Evolutionary conservation across 2,329 filamentous ascomycete species (phyloP).

Genomic region (Pyrenophora seminiperda): DNA sequence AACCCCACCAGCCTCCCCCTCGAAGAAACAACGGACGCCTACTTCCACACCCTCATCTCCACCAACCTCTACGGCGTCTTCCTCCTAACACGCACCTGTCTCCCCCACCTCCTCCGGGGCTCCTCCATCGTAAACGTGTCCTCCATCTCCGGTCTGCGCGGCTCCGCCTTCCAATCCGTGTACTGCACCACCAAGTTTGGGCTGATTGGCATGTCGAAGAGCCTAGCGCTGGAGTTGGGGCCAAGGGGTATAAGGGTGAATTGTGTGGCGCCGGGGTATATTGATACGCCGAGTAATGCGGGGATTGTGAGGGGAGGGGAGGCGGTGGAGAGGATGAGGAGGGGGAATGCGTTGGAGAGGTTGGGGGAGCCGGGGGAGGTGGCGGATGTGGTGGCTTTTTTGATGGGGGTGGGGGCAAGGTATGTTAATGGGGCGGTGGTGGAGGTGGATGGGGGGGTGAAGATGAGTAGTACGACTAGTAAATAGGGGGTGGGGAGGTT

Average conservation of each 20-base stretch:
- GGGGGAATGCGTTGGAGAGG: constrained; percentile 50
- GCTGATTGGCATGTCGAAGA: constrained; percentile 44
- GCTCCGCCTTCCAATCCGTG: constrained; percentile 35
- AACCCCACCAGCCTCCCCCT: constrained; percentile 54
- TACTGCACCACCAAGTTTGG: constrained; percentile 46
- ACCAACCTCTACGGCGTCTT: constrained; percentile 55
- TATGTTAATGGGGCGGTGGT: constrained; percentile 57
- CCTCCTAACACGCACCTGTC: constrained; percentile 51
- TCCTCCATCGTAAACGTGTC: constrained; percentile 39
- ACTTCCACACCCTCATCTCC: constrained; percentile 54
- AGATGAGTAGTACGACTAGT: constrained; percentile 36
- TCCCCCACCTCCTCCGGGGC: constrained; percentile 43
- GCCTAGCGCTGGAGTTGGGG: constrained; percentile 40
- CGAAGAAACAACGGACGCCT: constrained; percentile 52
- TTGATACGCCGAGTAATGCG: constrained; percentile 56
- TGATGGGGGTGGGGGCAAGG: constrained; percentile 52
- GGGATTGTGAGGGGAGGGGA: constrained; percentile 56
- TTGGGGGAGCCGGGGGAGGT: constrained; percentile 56
- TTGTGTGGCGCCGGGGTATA: constrained; percentile 48
- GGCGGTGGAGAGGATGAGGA: constrained; percentile 48
- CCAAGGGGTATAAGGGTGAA: constrained; percentile 40
- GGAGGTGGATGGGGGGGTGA: constrained; percentile 55
- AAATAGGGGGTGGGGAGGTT: too few relatives aligned
- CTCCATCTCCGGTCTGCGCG: constrained; percentile 32
- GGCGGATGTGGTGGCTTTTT: constrained; percentile 57